Evolutionary conservation across 805 yeast genomes (phyloP).

Genomic region (Nakazawaea sp.): DNA sequence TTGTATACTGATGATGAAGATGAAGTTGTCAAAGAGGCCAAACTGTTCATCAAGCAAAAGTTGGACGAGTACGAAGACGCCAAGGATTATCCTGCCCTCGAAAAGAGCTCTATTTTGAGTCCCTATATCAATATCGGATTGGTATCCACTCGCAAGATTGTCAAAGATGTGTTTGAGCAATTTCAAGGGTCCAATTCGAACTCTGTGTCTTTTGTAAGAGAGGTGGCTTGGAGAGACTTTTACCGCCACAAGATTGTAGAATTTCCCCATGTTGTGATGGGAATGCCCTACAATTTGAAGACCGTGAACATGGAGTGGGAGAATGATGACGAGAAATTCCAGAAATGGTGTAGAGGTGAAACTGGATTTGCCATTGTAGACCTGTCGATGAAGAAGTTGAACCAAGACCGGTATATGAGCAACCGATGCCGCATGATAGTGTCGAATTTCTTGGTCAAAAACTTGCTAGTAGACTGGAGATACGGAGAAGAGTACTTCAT

Average conservation of each 20-base stretch:
- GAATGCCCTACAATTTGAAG: slow-evolving; percentile 38
- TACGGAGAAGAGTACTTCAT: slow-evolving; percentile 47
- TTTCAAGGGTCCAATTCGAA: slow-evolving; percentile 23
- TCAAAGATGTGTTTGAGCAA: slow-evolving; percentile 24
- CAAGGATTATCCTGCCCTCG: slow-evolving; percentile 24
- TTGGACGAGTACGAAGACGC: slow-evolving; percentile 24
- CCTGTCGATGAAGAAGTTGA: slow-evolving; percentile 49
- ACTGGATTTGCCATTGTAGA: slow-evolving; percentile 55
- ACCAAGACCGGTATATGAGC: slow-evolving; percentile 45
- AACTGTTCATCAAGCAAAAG: slow-evolving; percentile 14
- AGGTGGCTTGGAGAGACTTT: slow-evolving; percentile 55
- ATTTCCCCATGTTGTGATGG: slow-evolving; percentile 48
- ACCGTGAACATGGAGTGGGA: slow-evolving; percentile 36
- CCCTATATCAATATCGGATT: slow-evolving; percentile 40
- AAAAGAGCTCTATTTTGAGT: slow-evolving; percentile 35
- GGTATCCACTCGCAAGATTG: slow-evolving; percentile 33
- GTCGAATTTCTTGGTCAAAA: slow-evolving; percentile 44
- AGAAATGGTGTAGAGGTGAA: slow-evolving; percentile 44
- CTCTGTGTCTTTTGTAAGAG: slow-evolving; percentile 39
- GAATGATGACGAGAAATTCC: slow-evolving; percentile 31
- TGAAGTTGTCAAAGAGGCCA: slow-evolving; percentile 20
- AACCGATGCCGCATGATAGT: slow-evolving; percentile 49
- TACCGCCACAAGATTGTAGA: slow-evolving; percentile 40
- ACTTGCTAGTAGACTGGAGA: slow-evolving; percentile 47
- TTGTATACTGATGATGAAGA: slow-evolving; percentile 28